phyloP scores from a whole-genome alignment of 2,329 filamentous ascomycete species.

The Rugonectria rugulosa region DNA sequence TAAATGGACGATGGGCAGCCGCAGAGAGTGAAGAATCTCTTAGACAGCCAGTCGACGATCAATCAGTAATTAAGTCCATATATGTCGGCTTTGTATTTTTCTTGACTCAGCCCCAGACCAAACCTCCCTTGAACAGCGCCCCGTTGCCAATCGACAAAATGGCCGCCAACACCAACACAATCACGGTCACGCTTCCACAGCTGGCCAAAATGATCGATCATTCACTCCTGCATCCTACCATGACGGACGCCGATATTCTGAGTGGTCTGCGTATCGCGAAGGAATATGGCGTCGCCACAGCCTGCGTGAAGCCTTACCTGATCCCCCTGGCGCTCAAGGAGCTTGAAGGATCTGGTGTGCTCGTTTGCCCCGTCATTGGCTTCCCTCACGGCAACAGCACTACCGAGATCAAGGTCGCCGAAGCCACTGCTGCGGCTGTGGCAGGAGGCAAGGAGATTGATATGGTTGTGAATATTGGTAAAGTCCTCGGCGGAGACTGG shows the following conservation, averaged over 20 bases:
- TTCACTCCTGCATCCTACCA: conserved; percentile 67
- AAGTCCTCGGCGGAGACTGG: conserved; percentile 64
- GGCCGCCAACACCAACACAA: conserved; percentile 27
- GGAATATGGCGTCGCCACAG: conserved; percentile 59
- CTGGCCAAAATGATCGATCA: conserved; percentile 67
- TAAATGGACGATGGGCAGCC: too few relatives aligned
- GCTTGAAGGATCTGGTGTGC: conserved; percentile 57
- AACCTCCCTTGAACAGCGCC: too few relatives aligned
- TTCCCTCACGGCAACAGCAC: conserved; percentile 68
- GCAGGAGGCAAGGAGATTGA: conserved; percentile 64
- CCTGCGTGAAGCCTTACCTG: conserved; percentile 65
- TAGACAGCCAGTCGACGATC: too few relatives aligned
- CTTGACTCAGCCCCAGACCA: too few relatives aligned
- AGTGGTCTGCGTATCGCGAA: conserved; percentile 57
- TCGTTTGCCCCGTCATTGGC: conserved; percentile 65
- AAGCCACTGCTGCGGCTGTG: conserved; percentile 56
- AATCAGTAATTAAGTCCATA: too few relatives aligned
- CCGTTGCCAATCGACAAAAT: too few relatives aligned
- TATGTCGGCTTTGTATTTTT: too few relatives aligned
- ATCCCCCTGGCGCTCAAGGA: conserved; percentile 56
- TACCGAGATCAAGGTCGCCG: conserved; percentile 60
- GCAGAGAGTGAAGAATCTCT: too few relatives aligned
- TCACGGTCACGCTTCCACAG: conserved; percentile 53
- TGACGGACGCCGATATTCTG: conserved; percentile 63
- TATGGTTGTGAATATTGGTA: conserved; percentile 68